Percentiles rank a stretch among this genome's conserved stretches.
Conservation (phyloP, 352 stramenopile genomes). For the Globisporangium recalcitrans region DNA sequence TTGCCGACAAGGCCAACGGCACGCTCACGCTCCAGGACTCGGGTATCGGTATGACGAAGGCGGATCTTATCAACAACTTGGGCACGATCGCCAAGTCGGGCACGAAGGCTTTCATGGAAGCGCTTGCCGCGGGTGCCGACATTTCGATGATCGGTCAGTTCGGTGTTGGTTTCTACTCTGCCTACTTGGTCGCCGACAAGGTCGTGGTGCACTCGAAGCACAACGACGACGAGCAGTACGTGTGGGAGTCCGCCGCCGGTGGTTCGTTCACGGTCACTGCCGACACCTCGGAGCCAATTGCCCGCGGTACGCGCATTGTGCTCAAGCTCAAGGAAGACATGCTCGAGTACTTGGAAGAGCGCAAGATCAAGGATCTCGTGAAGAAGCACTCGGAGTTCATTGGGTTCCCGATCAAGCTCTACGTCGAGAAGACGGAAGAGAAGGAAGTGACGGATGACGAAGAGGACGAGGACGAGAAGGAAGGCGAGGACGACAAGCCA, state of each 20-base stretch:
- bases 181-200: slow-evolving; percentile 98
- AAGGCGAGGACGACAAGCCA: slow-evolving; percentile 94
- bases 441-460: slow-evolving; percentile 99
- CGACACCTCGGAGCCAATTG: slow-evolving; percentile 85
- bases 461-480: slow-evolving; percentile 94
- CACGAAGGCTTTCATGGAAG: slow-evolving; percentile 99
- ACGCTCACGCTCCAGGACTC: slow-evolving; percentile 98
- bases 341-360: slow-evolving; percentile 98
- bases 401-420: slow-evolving; percentile 99
- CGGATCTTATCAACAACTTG: slow-evolving; percentile 99
- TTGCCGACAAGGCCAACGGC: slow-evolving; percentile 99
- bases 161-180: slow-evolving; percentile 99
- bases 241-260: slow-evolving; percentile 96
- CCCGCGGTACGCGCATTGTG: slow-evolving; percentile 94
- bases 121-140: slow-evolving; percentile 94
- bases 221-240: slow-evolving; percentile 98
- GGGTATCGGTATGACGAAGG: slow-evolving; percentile 99
- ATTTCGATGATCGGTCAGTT: slow-evolving; percentile 99
- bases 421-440: slow-evolving; percentile 99
- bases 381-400: slow-evolving; percentile 99
- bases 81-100: slow-evolving; percentile 99
- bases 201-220: slow-evolving; percentile 98
- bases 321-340: slow-evolving; percentile 99
- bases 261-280: slow-evolving; percentile 96
- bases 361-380: slow-evolving; percentile 97